Conservation (phyloP, 129 eudicot genomes). For the Lonicera japonica region DNA sequence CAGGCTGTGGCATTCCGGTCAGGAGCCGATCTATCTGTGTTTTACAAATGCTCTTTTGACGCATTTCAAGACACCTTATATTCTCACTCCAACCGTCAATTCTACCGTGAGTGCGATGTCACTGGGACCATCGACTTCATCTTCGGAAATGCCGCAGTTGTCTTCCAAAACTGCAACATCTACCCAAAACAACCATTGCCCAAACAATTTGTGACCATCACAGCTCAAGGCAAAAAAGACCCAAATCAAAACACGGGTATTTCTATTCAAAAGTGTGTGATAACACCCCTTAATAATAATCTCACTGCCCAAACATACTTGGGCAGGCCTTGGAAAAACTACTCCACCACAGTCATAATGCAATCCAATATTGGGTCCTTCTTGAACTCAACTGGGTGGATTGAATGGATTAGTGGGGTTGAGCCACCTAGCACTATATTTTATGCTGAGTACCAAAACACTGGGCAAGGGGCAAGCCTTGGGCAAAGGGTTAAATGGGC, state of each 20-base stretch:
- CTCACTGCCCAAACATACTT: constrained; percentile 40
- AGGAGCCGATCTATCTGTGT: constrained; percentile 60
- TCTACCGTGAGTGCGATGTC: constrained; percentile 64
- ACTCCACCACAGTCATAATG: constrained; percentile 63
- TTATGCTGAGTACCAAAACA: constrained; percentile 67
- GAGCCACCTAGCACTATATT: constrained; percentile 55
- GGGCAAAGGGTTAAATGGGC: constrained; percentile 52
- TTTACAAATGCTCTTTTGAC: constrained; percentile 53
- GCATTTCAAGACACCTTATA: constrained; percentile 86
- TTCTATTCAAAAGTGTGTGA: constrained; percentile 49
- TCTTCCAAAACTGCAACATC: constrained; percentile 62
- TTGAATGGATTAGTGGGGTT: constrained; percentile 44
- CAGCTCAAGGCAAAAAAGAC: constrained; percentile 78
- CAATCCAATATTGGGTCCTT: constrained; percentile 45
- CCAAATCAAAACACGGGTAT: constrained; percentile 70
- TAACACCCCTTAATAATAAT: constrained; percentile 28
- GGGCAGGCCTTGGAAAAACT: constrained; percentile 84
- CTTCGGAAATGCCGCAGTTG: constrained; percentile 78
- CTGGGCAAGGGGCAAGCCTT: constrained; percentile 47
- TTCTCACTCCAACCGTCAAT: constrained; percentile 69
- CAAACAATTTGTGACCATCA: constrained; percentile 55
- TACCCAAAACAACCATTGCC: constrained; percentile 47
- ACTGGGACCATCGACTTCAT: constrained; percentile 83
- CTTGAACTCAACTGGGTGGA: constrained; percentile 58
- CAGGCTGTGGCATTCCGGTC: constrained; percentile 86